Conservation (phyloP, 306 rosid species). For the Trichosanthes cucumerina region DNA sequence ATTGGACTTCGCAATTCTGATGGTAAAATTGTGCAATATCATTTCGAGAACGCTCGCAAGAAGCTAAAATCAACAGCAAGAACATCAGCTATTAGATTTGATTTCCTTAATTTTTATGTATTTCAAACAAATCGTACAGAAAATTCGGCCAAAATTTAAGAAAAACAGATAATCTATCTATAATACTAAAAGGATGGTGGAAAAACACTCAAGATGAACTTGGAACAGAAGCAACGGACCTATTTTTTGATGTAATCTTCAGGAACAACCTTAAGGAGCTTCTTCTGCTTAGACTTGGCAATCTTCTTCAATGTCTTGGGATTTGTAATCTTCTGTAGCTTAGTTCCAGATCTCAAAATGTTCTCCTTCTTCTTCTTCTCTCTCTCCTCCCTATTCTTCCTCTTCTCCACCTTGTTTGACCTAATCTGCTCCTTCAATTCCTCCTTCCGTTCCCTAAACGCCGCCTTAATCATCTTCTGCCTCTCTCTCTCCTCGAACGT, state of each 20-base stretch:
- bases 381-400: conserved; percentile 74
- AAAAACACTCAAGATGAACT: background rate
- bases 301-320: conserved; percentile 77
- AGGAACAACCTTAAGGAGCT: conserved; percentile 65
- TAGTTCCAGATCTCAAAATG: conserved; percentile 63
- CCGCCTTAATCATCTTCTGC: conserved; percentile 66
- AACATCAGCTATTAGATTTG: background rate
- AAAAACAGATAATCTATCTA: background rate
- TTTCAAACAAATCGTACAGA: background rate
- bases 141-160: background rate
- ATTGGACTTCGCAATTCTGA: background rate
- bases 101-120: background rate
- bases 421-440: conserved; percentile 75
- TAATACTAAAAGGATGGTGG: background rate
- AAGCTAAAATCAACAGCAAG: background rate
- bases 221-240: background rate
- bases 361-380: conserved; percentile 92
- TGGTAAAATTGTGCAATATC: background rate
- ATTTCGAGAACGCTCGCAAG: background rate
- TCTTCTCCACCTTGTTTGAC: conserved; percentile 65
- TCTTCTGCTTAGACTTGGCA: conserved; percentile 65
- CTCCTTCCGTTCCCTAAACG: conserved; percentile 55
- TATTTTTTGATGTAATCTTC: conserved; percentile 28
- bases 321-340: conserved; percentile 66
- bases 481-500: conserved; percentile 57